Base-by-base conservation (phyloP, 2,329 filamentous ascomycete species). In the Aspergillus quadricinctus region DNA sequence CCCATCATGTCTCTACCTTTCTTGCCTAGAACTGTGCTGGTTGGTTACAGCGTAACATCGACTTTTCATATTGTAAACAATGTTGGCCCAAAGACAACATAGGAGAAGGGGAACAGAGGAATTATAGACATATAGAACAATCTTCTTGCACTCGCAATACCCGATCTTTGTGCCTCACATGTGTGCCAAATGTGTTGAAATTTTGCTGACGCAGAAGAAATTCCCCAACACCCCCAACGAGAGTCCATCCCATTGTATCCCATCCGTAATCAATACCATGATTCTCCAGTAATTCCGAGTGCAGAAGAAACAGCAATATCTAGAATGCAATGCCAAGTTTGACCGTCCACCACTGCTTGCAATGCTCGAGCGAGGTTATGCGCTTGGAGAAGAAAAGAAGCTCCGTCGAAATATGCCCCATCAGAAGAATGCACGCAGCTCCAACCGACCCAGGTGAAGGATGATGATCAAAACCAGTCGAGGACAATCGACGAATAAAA, bases 171-270 rank as follows among this genome's bases (percentile, higher is more conserved):
- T 60, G 60, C 61, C 61, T 61, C 61, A 56, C 58, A 53, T 56
- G 65, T 64, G 62, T 64, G 59, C 59, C 54, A 63, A 61, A 61
- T 61, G 54, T 57, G 61, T 64, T 57, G 54, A 59, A 59, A 61
- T 57, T 52, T 64, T 57, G 62, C 64, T 67, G 68, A 66, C 66
- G 64, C 62, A 69, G 72, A 72, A 70, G 67, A 65, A 71, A 70
- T 69, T 65, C 68, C 70, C 71, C 69, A 73, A 72, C 70, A 72
- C 70, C 71, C 66, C 69, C 69, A 67, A 69, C 66, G 21, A 69
- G 63, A 69, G 66, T 69, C 69, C 71, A 61, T 69, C 65, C 67
- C 68, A 62, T 65, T 70, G 70, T 73, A 71, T 72, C 68, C 69
- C 69, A 70, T 66, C 69, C 70, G 63, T 69, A 64, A 70, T 70